Base-by-base conservation (phyloP, 208 protist species). In the Herpetomonas samuelpessoai region DNA sequence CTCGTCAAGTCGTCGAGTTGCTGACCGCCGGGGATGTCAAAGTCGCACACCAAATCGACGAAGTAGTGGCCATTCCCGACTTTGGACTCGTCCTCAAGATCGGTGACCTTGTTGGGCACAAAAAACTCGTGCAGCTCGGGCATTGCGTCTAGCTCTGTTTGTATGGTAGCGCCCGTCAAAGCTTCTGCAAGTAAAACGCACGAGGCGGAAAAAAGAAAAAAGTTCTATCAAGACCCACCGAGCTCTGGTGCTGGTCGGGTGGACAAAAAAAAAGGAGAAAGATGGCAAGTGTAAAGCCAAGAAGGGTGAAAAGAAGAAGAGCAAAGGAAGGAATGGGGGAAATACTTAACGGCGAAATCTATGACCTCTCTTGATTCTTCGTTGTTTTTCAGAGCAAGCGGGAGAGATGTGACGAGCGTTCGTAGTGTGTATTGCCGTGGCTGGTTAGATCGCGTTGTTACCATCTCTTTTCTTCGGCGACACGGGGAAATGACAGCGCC, bases 1-100 rank as follows among this genome's bases (percentile, higher is more conserved):
- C 83, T 65, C 22, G 81, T 89, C 30, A 93, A 62, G 61, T 93
- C 87, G 46, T 93, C 87, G 16, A 93, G 73, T 50, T 93, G 87
- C 45, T 93, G 87, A 4, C 68, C 44, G 19, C 65, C 62, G 10
- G 79, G 76, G 16, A 93, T 69, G 48, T 93, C 80, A 69, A 93
- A 91, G 24, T 93, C 87, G 54, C 73, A 75, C 3, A 63, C 25
- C 21, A 75, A 55, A 28, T 76, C 74, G 14, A 93, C 61, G 29
- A 73, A 72, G 48, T 90, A 93, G 30, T 83, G 78, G 44, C 68
- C 68, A 19, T 68, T 12, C 18, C 76, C 75, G 1, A 24, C 62
- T 38, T 76, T 77, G 0, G 57, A 61, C 28, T 53, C 68, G 67
- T 87, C 65, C 31, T 93, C 86, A 19, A 93, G 63, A 62, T 93